Conservation (phyloP, 768 basidiomycete species). For the Suillus discolor region DNA sequence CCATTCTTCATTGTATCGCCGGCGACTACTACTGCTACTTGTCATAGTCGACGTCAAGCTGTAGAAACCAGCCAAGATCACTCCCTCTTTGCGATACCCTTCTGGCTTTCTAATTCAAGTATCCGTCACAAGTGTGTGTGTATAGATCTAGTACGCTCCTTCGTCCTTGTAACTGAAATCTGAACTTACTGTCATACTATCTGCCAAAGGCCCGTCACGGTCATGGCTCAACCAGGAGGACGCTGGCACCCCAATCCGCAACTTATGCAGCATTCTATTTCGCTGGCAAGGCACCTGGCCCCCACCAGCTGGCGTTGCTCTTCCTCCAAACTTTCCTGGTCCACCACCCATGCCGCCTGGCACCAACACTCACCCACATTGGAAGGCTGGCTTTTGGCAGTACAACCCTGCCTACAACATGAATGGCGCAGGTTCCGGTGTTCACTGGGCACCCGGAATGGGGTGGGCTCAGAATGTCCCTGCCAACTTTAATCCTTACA, state of each 20-base stretch:
- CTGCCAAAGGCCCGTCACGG: not conserved
- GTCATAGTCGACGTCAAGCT: not conserved
- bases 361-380: constrained; percentile 43
- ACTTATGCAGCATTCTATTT: constrained; percentile 37
- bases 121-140: too few relatives aligned
- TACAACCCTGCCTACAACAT: constrained; percentile 43
- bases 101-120: not conserved
- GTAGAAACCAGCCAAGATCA: not conserved
- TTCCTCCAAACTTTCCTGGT: constrained; percentile 39
- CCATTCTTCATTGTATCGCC: not conserved
- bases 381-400: constrained; percentile 57
- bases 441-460: constrained; percentile 35
- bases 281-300: constrained; percentile 42
- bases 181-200: not conserved
- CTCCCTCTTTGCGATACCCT: not conserved
- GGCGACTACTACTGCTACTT: not conserved
- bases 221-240: constrained; percentile 6
- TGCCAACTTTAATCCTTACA: constrained; percentile 58
- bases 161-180: not conserved
- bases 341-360: constrained; percentile 62
- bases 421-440: constrained; percentile 18
- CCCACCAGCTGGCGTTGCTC: constrained; percentile 26
- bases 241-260: constrained; percentile 36
- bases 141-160: not conserved
- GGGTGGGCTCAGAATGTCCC: constrained; percentile 27